Conservation (phyloP, 2,329 filamentous ascomycete species). For the Parasarocladium wereldwijsianum region DNA sequence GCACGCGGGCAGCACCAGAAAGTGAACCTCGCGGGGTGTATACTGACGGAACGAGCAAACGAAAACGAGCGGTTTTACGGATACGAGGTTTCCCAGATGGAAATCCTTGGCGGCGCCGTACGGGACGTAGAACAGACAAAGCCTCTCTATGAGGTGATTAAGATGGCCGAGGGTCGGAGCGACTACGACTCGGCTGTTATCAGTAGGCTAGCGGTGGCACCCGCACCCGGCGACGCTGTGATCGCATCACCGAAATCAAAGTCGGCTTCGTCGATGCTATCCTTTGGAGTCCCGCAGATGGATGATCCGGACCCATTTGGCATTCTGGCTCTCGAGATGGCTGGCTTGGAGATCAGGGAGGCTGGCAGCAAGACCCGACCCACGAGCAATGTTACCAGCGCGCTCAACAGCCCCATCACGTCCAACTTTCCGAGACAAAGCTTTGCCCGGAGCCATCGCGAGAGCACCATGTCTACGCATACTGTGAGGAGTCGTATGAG, state of each 20-base stretch:
- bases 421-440: constrained; percentile 49
- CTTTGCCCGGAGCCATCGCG: constrained; percentile 45
- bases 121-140: constrained; percentile 38
- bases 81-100: constrained; percentile 33
- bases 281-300: constrained; percentile 64
- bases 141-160: constrained; percentile 67
- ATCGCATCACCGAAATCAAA: constrained; percentile 30
- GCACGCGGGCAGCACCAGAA: constrained; percentile 39
- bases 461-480: constrained; percentile 60
- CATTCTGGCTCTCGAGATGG: constrained; percentile 77
- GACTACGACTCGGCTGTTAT: constrained; percentile 59
- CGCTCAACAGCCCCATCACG: constrained; percentile 53
- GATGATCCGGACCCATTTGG: constrained; percentile 89
- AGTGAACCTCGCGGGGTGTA: constrained; percentile 40
- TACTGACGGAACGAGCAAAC: constrained; percentile 40
- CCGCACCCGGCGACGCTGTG: constrained; percentile 61
- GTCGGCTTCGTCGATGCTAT: constrained; percentile 16
- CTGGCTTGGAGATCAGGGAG: constrained; percentile 78
- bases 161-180: constrained; percentile 69
- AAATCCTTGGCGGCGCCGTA: constrained; percentile 42
- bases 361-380: constrained; percentile 61
- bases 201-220: constrained; percentile 45
- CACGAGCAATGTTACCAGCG: constrained; percentile 61
- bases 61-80: constrained; percentile 46
- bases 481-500: constrained; percentile 59